Percentiles rank a stretch among this genome's conserved stretches.
phyloP scores from a whole-genome alignment of 2,329 filamentous ascomycete species.

The Alternaria solani region DNA sequence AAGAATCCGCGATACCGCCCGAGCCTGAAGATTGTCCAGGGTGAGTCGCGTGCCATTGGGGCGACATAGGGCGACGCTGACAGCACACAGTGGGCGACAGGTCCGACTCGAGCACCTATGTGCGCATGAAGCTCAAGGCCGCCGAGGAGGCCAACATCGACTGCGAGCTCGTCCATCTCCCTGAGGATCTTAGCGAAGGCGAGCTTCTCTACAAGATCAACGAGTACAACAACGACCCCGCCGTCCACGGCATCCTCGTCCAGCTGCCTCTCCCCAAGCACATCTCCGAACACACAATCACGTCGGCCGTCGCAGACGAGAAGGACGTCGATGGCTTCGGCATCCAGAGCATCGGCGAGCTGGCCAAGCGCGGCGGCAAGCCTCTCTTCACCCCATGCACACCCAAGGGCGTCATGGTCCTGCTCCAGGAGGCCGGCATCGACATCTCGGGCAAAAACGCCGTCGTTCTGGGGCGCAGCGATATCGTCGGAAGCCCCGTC shows the following conservation, averaged over 20 bases:
- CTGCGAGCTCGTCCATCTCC: constrained; percentile 85
- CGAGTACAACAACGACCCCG: constrained; percentile 83
- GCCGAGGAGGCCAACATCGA: constrained; percentile 92
- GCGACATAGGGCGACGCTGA: constrained; percentile 13
- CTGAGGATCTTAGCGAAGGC: constrained; percentile 79
- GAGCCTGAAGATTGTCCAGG: constrained; percentile 92
- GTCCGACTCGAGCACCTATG: constrained; percentile 95
- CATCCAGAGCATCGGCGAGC: constrained; percentile 90
- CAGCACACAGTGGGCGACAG: constrained; percentile 77
- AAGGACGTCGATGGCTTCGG: constrained; percentile 99
- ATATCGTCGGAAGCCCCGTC: constrained; percentile 96
- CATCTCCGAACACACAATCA: constrained; percentile 89
- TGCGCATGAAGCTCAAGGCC: constrained; percentile 99
- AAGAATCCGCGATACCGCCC: constrained; percentile 88
- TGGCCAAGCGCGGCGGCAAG: constrained; percentile 91
- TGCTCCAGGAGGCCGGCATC: constrained; percentile 84
- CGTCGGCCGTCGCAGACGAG: constrained; percentile 87
- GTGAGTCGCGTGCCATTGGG: constrained; percentile 57
- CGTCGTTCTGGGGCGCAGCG: constrained; percentile 91
- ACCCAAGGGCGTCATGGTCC: constrained; percentile 94
- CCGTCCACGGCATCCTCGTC: constrained; percentile 90
- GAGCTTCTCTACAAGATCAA: constrained; percentile 86
- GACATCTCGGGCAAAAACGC: constrained; percentile 89
- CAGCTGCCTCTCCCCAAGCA: constrained; percentile 90
- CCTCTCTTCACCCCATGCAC: constrained; percentile 95